Percentiles rank a stretch among this genome's conserved stretches.
Conservation (phyloP, 805 yeast genomes). For the Schwanniomyces vanrijiae region DNA sequence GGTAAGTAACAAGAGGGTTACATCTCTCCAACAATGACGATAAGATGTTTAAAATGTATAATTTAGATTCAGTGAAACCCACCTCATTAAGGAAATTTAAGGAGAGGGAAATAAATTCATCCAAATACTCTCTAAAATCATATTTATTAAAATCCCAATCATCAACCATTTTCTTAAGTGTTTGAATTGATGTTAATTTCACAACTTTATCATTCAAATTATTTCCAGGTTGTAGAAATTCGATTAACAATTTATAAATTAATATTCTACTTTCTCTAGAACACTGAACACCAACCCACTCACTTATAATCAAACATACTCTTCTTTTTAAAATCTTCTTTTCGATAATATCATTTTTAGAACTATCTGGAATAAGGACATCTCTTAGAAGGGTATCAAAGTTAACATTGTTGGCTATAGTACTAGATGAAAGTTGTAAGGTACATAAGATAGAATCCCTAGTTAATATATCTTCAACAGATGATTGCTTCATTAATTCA, state of each 20-base stretch:
- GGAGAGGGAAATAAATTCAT: conserved; percentile 48
- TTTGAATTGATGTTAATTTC: conserved; percentile 67
- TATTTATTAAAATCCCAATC: conserved; percentile 83
- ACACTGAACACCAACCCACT: conserved; percentile 75
- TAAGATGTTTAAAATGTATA: conserved; percentile 68
- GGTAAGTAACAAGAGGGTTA: conserved; percentile 59
- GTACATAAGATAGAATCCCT: conserved; percentile 80
- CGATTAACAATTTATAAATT: conserved; percentile 58
- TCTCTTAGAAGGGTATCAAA: conserved; percentile 63
- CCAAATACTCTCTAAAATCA: conserved; percentile 65
- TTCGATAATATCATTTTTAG: conserved; percentile 45
- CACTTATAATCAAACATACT: conserved; percentile 70
- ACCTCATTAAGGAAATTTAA: conserved; percentile 51
- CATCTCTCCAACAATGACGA: conserved; percentile 61
- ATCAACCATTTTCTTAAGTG: conserved; percentile 67
- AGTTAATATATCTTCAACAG: conserved; percentile 53
- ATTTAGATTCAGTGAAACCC: conserved; percentile 69
- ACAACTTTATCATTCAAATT: conserved; percentile 75
- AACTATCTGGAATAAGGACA: conserved; percentile 67
- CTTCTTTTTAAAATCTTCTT: conserved; percentile 71
- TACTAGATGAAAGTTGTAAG: conserved; percentile 74
- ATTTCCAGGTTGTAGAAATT: conserved; percentile 47
- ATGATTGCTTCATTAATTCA: conserved; percentile 27
- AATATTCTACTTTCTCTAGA: conserved; percentile 54
- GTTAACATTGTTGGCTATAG: conserved; percentile 63